These are phyloP conservation scores for Erodium texanum DNA, from an alignment of 441 rosid genomes.

Conservation along the genomic window DNA sequence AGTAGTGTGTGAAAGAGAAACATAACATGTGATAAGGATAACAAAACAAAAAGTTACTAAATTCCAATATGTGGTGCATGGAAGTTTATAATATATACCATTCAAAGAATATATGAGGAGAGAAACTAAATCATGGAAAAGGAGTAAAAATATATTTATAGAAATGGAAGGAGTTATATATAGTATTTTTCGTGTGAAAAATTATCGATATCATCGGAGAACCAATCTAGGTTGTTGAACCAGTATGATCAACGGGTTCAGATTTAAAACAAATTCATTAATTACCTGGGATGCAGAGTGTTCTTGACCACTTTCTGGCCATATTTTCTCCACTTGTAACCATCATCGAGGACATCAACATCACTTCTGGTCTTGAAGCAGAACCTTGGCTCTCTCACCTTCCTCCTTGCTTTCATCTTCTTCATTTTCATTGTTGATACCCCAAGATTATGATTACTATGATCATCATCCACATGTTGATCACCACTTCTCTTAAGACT, in stretches of 20 bases:
- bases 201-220: no score
- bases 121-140: conserved; percentile 8
- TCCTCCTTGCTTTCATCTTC: conserved; percentile 68
- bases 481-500: conserved; percentile 28
- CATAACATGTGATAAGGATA: no score
- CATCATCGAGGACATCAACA: conserved; percentile 89
- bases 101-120: conserved; percentile 9
- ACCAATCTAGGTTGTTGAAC: no score
- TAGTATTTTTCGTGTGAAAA: no score
- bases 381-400: conserved; percentile 93
- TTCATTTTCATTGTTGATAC: conserved; percentile 62
- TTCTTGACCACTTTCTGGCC: conserved; percentile 99
- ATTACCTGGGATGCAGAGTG: conserved; percentile 93
- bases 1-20: not conserved
- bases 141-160: not conserved
- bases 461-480: conserved; percentile 18
- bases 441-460: conserved; percentile 22
- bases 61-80: no score
- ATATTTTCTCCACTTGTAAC: conserved; percentile 94
- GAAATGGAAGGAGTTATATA: not conserved
- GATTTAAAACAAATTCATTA: no score
- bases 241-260: no score
- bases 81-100: no score
- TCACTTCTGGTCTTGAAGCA: conserved; percentile 97
- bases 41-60: no score